Evolutionary conservation across 2,329 filamentous ascomycete species (phyloP).

Genomic region (Stachybotrys elegans): DNA sequence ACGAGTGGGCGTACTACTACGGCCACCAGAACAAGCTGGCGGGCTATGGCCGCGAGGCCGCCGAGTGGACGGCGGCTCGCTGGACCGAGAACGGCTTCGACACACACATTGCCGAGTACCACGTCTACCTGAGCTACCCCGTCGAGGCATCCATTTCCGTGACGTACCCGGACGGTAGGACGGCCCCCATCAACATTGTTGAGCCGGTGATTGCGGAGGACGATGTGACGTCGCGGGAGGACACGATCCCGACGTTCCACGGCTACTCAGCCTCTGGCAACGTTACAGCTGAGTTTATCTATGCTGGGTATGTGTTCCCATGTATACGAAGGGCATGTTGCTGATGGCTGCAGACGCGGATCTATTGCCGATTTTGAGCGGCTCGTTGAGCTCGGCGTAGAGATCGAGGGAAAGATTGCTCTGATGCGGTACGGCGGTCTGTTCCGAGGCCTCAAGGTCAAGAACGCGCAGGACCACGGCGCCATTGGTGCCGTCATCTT

Average conservation of each 20-base stretch:
- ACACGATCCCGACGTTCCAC: slow-evolving; percentile 74
- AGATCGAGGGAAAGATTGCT: slow-evolving; percentile 71
- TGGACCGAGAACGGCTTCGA: slow-evolving; percentile 30
- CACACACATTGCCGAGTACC: slow-evolving; percentile 39
- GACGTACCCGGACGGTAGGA: slow-evolving; percentile 35
- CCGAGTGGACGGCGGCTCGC: slow-evolving; percentile 32
- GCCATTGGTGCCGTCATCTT: slow-evolving; percentile 79
- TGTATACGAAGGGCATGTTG: neutral
- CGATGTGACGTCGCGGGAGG: slow-evolving; percentile 61
- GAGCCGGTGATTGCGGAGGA: slow-evolving; percentile 72
- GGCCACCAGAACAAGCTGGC: slow-evolving; percentile 32
- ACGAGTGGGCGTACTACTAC: slow-evolving; percentile 33
- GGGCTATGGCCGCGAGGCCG: slow-evolving; percentile 29
- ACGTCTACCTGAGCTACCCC: slow-evolving; percentile 58
- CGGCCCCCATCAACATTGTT: slow-evolving; percentile 61
- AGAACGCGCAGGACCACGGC: slow-evolving; percentile 77
- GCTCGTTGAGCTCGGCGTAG: slow-evolving; percentile 61
- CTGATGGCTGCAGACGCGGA: slow-evolving; percentile 39
- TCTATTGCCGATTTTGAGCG: slow-evolving; percentile 70
- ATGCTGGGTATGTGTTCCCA: slow-evolving; percentile 51
- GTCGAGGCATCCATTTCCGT: slow-evolving; percentile 45
- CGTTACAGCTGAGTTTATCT: slow-evolving; percentile 70
- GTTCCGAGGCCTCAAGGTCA: slow-evolving; percentile 79
- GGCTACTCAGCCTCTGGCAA: slow-evolving; percentile 78
- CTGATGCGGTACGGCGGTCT: slow-evolving; percentile 70